Evolutionary conservation across 1,139 yeast species (phyloP), one percentile per base, ranked within the genome.

Genomic region (Blastobotrys petasosporus): DNA sequence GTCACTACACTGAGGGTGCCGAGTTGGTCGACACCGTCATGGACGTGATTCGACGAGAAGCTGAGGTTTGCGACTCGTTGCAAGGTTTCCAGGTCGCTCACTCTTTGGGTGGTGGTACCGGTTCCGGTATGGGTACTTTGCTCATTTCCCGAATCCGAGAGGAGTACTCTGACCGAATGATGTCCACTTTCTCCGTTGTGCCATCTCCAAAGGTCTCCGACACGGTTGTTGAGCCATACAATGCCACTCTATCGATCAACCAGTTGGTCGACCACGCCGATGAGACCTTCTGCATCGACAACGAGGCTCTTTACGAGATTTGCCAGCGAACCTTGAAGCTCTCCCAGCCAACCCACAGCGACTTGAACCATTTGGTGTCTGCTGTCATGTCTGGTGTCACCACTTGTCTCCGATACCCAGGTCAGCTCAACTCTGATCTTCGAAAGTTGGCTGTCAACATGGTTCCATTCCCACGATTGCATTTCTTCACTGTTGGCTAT

Each of bases 91-190:
- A 86, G 71, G 82, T 87, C 62, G 80, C 95, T 46, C 96, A 87
- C 68, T 87, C 95, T 37, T 76, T 87, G 53, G 96, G 96, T 68
- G 96, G 96, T 69, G 96, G 96, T 74, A 87, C 96, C 46, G 96
- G 96, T 63, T 85, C 95, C 32, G 96, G 96, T 69, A 82, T 87
- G 90, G 96, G 95, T 63, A 85, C 95, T 39, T 69, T 86, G 57
- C 75, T 85, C 61, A 79, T 85, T 58, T 78, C 87, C 49, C 82
- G 81, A 62, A 82, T 85, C 61, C 79, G 88, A 67, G 94, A 86
- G 66, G 95, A 86, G 66, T 86, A 80, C 60, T 88, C 94, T 44
- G 96, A 87, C 68, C 82, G 95, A 73, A 87, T 87, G 95, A 82
- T 86, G 86, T 94, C 95, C 35, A 86, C 95, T 28, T 87, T 86